These are phyloP conservation scores for Lagenidium giganteum DNA, from an alignment of 352 stramenopile genomes.

Conservation along the genomic window DNA sequence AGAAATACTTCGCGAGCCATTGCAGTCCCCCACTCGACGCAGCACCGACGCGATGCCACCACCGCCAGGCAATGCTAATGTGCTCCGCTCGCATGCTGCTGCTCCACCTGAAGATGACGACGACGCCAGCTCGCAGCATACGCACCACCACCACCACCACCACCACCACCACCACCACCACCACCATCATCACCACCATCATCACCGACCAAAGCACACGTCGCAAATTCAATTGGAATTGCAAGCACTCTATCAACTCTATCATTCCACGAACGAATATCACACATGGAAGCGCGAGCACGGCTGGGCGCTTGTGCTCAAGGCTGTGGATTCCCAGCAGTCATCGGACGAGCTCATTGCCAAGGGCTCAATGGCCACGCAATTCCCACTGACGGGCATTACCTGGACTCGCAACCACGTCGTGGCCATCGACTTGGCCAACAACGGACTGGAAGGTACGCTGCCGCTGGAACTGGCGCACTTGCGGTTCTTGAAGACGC, in stretches of 20 bases:
- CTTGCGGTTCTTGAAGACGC: slow-evolving; percentile 38
- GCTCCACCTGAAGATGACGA: too few relatives aligned
- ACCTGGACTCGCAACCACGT: slow-evolving; percentile 62
- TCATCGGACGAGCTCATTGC: slow-evolving; percentile 15
- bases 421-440: slow-evolving; percentile 41
- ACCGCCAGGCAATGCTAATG: too few relatives aligned
- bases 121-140: too few relatives aligned
- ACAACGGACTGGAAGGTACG: slow-evolving; percentile 38
- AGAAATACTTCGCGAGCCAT: too few relatives aligned
- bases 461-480: slow-evolving; percentile 34
- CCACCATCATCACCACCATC: too few relatives aligned
- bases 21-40: too few relatives aligned
- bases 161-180: too few relatives aligned
- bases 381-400: slow-evolving; percentile 35
- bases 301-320: slow-evolving; percentile 29
- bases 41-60: too few relatives aligned
- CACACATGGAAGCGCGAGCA: slow-evolving; percentile 28
- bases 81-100: too few relatives aligned
- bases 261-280: slow-evolving; percentile 22
- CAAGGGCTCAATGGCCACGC: slow-evolving; percentile 24
- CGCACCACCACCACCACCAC: too few relatives aligned
- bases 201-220: too few relatives aligned
- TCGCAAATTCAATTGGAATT: slow-evolving; percentile 39
- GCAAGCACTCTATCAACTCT: slow-evolving; percentile 37
- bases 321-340: slow-evolving; percentile 13